Evolutionary conservation across 1,284 basidiomycete species (phyloP).

Genomic region (Microbotryomycetes sp.): DNA sequence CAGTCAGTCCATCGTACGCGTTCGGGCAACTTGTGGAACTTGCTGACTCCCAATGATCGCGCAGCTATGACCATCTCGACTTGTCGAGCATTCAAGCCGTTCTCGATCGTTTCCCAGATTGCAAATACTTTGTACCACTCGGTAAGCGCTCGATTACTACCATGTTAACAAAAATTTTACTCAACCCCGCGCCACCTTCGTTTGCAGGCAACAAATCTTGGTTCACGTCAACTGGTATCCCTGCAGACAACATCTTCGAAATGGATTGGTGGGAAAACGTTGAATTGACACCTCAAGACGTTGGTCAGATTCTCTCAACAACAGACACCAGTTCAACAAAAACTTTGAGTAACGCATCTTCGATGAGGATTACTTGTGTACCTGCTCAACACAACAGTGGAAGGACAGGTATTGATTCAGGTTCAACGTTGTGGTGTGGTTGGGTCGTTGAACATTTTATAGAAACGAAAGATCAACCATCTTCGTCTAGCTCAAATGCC

Average conservation of each 20-base stretch:
- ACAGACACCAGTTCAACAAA: conserved; percentile 6
- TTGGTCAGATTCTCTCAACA: conserved; percentile 36
- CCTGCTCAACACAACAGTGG: conserved; percentile 40
- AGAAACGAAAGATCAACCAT: conserved; percentile 3
- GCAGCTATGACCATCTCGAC: conserved; percentile 40
- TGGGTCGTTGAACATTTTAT: conserved; percentile 37
- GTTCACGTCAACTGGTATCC: conserved; percentile 30
- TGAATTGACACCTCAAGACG: conserved; percentile 43
- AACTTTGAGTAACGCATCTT: neutral
- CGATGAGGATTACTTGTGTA: conserved; percentile 35
- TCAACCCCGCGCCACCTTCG: neutral
- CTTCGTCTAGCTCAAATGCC: too few relatives aligned
- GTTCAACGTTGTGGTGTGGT: conserved; percentile 37
- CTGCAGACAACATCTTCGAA: conserved; percentile 29
- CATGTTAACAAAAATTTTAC: neutral
- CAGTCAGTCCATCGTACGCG: conserved; percentile 33
- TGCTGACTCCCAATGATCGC: neutral
- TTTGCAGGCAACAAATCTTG: conserved; percentile 32
- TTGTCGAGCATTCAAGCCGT: conserved; percentile 26
- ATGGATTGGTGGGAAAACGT: conserved; percentile 39
- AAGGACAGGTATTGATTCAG: conserved; percentile 32
- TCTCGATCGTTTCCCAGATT: conserved; percentile 23
- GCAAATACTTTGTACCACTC: conserved; percentile 36
- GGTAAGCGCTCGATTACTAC: conserved; percentile 25
- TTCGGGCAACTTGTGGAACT: neutral